These are phyloP conservation scores for Meyerozyma sp. DNA, from an alignment of 1,139 yeast genomes.

Conservation along the genomic window DNA sequence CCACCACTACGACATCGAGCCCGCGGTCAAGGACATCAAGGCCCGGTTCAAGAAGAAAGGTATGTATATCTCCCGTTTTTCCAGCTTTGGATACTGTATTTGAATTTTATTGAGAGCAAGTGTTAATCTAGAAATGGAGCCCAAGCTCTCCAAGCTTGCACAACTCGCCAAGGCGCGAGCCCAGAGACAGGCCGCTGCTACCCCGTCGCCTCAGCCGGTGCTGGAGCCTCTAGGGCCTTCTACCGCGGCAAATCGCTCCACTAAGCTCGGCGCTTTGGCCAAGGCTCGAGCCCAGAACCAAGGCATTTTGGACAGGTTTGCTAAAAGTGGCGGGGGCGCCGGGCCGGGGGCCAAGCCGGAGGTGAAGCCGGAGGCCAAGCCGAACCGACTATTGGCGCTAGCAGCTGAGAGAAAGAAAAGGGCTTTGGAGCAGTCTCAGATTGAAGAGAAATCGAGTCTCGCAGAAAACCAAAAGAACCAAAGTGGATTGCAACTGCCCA, in stretches of 20 bases:
- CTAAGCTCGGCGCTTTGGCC: slow-evolving; percentile 47
- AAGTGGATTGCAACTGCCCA: too few relatives aligned
- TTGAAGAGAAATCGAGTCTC: not conserved
- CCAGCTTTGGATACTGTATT: not conserved
- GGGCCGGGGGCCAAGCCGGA: too few relatives aligned
- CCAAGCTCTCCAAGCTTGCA: slow-evolving; percentile 13
- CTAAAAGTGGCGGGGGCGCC: not conserved
- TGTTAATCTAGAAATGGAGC: slow-evolving; percentile 2
- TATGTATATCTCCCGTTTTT: slow-evolving; percentile 23
- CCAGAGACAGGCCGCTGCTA: not conserved
- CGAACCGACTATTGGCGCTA: not conserved
- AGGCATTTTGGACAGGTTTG: not conserved
- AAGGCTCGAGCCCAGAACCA: slow-evolving; percentile 27
- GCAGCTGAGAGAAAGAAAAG: not conserved
- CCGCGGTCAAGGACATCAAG: slow-evolving; percentile 49
- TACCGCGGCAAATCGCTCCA: slow-evolving; percentile 6
- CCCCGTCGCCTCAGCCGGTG: not conserved
- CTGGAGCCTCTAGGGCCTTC: not conserved
- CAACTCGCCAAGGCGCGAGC: slow-evolving; percentile 5
- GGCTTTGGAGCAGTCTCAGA: not conserved
- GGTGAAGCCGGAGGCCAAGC: not conserved
- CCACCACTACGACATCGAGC: slow-evolving; percentile 53
- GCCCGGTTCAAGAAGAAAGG: slow-evolving; percentile 36
- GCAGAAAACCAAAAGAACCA: not conserved
- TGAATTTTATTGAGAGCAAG: slow-evolving; percentile 19